Base-by-base conservation (phyloP, 1,284 basidiomycete genomes). In the Cryptococcus wingfieldii region DNA sequence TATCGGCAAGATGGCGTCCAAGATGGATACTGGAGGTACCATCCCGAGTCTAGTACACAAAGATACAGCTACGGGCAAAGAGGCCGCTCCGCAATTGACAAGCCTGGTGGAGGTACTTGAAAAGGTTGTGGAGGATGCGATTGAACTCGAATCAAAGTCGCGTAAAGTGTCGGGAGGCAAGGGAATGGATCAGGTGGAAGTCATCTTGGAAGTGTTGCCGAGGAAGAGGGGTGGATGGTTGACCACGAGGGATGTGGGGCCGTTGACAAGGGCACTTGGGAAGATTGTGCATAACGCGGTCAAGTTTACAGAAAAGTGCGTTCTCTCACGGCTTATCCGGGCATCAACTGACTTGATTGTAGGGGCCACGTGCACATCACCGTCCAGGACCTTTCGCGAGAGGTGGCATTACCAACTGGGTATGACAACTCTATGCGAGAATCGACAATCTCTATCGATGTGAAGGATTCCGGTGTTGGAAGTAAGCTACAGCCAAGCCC, bases 181-280 rank as follows among this genome's bases (percentile, higher is more conserved):
- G 13, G 60, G 57, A 16, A 51, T 69, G 54, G 65, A 68, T 8
- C 49, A 65, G 41, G 62, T 74, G 6, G 72, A 74, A 51, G 59
- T 70, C 25, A 66, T 71, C 25, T 23, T 74, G n/a, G 72, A 74
- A 49, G 63, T 71, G 3, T 53, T 67, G 47, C 69, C 69, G n/a
- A 56, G 69, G n/a, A 46, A 53, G 13, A 51, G 68, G 34, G 69
- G 69, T 16, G 56, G 61, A 6, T 71, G 67, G 66, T 46, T 61
- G 9, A 59, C 66, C 53, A 51, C 54, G 1, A 50, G 55, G 12
- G 67, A 71, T 55, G 25, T 58, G 5, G 69, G 68, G 16, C 65
- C 66, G 4, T 27, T 71, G 8, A 16, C 37, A 5, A 64, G 69
- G 38, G 67, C 67, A 6, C 28, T 70, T 18, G 52, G 59, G 41